These are phyloP conservation scores for Vanderwaltozyma verrucispora DNA, from an alignment of 805 yeast genomes.

Conservation along the genomic window DNA sequence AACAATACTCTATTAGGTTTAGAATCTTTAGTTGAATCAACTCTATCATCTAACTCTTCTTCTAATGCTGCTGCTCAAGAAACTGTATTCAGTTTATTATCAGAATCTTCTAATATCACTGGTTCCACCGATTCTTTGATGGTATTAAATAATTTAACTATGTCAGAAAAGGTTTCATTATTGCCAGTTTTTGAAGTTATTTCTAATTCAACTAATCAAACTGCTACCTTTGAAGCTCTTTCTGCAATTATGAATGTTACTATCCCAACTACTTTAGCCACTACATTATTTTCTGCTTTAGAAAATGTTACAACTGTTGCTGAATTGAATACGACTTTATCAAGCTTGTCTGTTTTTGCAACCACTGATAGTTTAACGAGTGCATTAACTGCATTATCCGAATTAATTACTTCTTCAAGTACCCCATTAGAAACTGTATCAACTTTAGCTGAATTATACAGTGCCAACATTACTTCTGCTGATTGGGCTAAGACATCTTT, in stretches of 20 bases:
- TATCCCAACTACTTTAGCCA: constrained; percentile 11
- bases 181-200: constrained; percentile 20
- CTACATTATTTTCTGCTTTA: constrained; percentile 12
- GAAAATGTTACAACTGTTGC: constrained; percentile 2
- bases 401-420: constrained; percentile 10
- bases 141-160: constrained; percentile 16
- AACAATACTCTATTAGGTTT: constrained; percentile 15
- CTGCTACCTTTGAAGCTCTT: constrained; percentile 16
- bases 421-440: constrained; percentile 12
- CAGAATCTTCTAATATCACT: constrained; percentile 17
- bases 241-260: constrained; percentile 14
- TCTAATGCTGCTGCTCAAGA: constrained; percentile 4
- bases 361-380: constrained; percentile 10
- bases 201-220: constrained; percentile 12
- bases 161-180: constrained; percentile 14
- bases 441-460: constrained; percentile 10
- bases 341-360: constrained; percentile 5
- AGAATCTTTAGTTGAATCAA: constrained; percentile 9
- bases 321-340: constrained; percentile 9
- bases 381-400: constrained; percentile 12
- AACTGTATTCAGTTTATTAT: constrained; percentile 14
- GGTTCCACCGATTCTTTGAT: constrained; percentile 18
- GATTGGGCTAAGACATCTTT: constrained; percentile 16
- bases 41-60: constrained; percentile 5
- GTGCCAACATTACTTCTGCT: constrained; percentile 15